Conservation (phyloP, 2,329 filamentous ascomycete genomes). For the Xylariaceae sp. region DNA sequence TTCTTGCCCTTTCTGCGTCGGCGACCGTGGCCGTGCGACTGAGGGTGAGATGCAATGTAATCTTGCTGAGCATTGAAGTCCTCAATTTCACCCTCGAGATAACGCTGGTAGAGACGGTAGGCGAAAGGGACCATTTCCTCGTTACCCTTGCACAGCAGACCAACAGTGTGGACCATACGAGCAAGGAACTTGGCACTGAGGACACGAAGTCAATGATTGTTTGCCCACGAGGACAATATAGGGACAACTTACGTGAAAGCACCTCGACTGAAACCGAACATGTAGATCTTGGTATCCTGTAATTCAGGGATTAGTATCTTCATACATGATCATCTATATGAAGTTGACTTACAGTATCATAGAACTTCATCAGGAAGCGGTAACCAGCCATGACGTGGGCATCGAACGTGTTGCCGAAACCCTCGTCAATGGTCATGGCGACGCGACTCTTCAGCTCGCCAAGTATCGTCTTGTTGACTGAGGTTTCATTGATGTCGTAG, state of each 20-base stretch:
- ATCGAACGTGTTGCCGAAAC: conserved; percentile 43
- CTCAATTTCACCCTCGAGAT: conserved; percentile 36
- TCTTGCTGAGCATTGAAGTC: conserved; percentile 28
- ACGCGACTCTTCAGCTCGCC: conserved; percentile 35
- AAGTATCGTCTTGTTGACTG: conserved; percentile 36
- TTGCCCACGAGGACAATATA: background rate
- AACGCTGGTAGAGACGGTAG: conserved; percentile 40
- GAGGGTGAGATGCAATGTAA: background rate
- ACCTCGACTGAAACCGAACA: conserved; percentile 50
- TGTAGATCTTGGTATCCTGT: conserved; percentile 46
- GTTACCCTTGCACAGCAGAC: conserved; percentile 46
- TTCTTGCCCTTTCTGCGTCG: background rate
- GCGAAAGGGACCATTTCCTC: conserved; percentile 51
- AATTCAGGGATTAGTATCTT: background rate
- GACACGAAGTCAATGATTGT: background rate
- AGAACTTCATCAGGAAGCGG: conserved; percentile 50
- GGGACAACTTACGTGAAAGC: conserved; percentile 38
- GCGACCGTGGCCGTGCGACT: background rate
- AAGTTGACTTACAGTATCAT: conserved; percentile 31
- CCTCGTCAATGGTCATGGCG: conserved; percentile 39
- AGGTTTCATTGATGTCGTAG: conserved; percentile 41
- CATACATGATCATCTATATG: too few relatives aligned
- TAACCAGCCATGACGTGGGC: conserved; percentile 50
- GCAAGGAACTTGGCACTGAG: conserved; percentile 44
- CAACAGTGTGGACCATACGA: conserved; percentile 46